Base-by-base conservation (phyloP, 805 yeast genomes). In the Wickerhamiella allomyrinae region DNA sequence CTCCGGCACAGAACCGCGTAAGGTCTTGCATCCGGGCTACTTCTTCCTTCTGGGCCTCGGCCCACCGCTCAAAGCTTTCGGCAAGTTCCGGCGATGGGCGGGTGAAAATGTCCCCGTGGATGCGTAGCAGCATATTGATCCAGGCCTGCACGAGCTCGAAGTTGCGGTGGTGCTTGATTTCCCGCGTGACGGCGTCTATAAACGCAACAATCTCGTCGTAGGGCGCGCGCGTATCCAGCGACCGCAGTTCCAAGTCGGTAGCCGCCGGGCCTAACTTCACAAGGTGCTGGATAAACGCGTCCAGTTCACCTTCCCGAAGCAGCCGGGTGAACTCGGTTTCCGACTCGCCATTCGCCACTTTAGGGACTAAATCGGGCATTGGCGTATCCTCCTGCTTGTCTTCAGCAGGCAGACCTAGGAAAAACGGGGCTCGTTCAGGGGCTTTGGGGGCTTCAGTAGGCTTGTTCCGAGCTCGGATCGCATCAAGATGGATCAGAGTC, bases 391-490 rank as follows among this genome's bases (percentile, higher is more conserved):
- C 46, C 3, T 49, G 54, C 0, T 50, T 54, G 2, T 56, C 61
- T 6, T 55, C 60, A 2, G 51, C 57, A 33, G 62, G 61, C 3
- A 60, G 48, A 43, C 41, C 60, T 45, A 91, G 65, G 67, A 93
- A 93, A 60, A 93, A 91, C 17, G 83, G 81, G 0, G 83, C 75
- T 46, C 76, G 71, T 49, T 80, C 81, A 1, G 95, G 84, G 49
- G 77, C 82, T 66, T 82, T 83, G 25, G 91, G 82, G 1, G 89
- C 80, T 57, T 85, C 95, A 40, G 67, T 76, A 19, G 98, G 96
- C 61, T 84, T 89, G 57, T 85, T 86, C 55, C 98, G 74, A 57
- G 71, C 74, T 55, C 76, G 84, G 51, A 91, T 89, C 6, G 77
- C 72, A 52, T 91, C 97, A 50, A 91, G 62, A 57, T 91, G 78